Conservation (phyloP, 2,329 filamentous ascomycete species). For the Fusarium transvaalense region DNA sequence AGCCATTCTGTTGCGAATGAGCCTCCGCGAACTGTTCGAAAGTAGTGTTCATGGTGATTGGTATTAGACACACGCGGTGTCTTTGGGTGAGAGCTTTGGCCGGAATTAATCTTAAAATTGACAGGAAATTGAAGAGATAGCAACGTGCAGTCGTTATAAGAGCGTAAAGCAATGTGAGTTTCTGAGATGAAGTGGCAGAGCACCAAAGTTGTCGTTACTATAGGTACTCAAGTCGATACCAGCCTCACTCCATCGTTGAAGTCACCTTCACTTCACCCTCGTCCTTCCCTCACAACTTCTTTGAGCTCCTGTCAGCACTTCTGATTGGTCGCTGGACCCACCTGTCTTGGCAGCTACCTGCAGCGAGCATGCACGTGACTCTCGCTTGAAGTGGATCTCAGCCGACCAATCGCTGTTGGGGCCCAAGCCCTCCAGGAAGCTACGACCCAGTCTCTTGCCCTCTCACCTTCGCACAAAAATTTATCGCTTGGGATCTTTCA, state of each 20-base stretch:
- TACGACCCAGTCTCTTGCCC: conserved; percentile 52
- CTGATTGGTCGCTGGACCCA: conserved; percentile 45
- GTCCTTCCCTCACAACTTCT: conserved; percentile 31
- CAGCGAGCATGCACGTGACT: conserved; percentile 45
- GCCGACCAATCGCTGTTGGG: conserved; percentile 53
- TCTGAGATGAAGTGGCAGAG: conserved; percentile 9
- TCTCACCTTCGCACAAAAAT: conserved; percentile 60
- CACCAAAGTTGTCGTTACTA: conserved; percentile 15
- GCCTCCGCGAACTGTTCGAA: conserved; percentile 81
- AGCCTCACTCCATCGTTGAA: conserved; percentile 32
- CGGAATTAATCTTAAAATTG: neutral
- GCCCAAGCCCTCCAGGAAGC: conserved; percentile 54
- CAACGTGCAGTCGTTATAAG: neutral
- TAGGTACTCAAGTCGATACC: conserved; percentile 16
- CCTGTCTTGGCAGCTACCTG: neutral
- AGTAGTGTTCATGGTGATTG: conserved; percentile 74
- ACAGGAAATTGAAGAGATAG: neutral
- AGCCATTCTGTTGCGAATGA: conserved; percentile 74
- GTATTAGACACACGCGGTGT: conserved; percentile 22
- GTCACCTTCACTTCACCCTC: conserved; percentile 14
- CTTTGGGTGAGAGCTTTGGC: conserved; percentile 4
- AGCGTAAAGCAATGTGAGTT: neutral
- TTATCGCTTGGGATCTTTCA: conserved; percentile 54
- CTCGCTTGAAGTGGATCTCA: conserved; percentile 21
- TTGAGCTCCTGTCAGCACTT: conserved; percentile 11